Evolutionary conservation across 2,329 filamentous ascomycete genomes (phyloP).

Genomic region (Aspergillus transmontanensis): DNA sequence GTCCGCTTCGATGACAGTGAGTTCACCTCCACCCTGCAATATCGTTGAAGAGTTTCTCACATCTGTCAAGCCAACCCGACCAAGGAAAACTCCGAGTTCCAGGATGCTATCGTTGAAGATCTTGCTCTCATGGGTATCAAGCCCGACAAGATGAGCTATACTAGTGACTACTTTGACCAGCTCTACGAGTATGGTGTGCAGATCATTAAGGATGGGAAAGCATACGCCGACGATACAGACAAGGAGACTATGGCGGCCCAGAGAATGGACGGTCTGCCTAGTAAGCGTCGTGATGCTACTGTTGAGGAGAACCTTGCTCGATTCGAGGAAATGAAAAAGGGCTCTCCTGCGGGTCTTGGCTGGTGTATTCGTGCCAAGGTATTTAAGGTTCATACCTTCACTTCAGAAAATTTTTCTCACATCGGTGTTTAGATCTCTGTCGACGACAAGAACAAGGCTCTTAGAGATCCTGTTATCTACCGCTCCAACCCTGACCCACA

Average conservation of each 20-base stretch:
- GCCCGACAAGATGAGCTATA: constrained; percentile 83
- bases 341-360: constrained; percentile 72
- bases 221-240: constrained; percentile 92
- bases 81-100: constrained; percentile 96
- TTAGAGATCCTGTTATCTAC: constrained; percentile 97
- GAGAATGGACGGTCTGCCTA: constrained; percentile 81
- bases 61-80: constrained; percentile 69
- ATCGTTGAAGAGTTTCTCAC: neutral
- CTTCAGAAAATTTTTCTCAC: neutral
- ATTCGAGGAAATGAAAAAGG: constrained; percentile 92
- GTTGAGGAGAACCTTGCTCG: constrained; percentile 82
- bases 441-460: constrained; percentile 90
- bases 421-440: constrained; percentile 63
- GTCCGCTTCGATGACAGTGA: constrained; percentile 86
- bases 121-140: constrained; percentile 88
- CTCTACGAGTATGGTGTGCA: constrained; percentile 83
- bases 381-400: neutral
- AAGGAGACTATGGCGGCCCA: constrained; percentile 85
- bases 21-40: neutral
- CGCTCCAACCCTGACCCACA: constrained; percentile 75
- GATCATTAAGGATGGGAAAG: constrained; percentile 83
- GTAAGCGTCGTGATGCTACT: constrained; percentile 74
- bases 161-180: constrained; percentile 92
- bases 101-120: constrained; percentile 92
- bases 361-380: constrained; percentile 90